Evolutionary conservation across 2,329 filamentous ascomycete species (phyloP), one percentile per base, ranked within the genome.

Genomic region (Cytospora piceae): DNA sequence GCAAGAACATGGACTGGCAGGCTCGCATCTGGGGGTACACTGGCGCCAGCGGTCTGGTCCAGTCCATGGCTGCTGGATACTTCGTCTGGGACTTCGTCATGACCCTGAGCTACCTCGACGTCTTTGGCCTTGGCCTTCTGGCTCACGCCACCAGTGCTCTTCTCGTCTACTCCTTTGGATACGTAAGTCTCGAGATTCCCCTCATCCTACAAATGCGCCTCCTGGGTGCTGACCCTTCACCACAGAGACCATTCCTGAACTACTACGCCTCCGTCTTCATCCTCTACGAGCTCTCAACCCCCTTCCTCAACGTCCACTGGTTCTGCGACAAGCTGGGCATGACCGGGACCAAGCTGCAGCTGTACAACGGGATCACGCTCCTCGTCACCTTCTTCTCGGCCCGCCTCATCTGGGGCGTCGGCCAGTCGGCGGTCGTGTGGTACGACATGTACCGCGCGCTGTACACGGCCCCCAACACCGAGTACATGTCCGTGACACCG

Each of bases 221-320:
- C 20, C 49, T 27, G 5, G 39, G 4, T 24, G 27, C 63, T 60
- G 42, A 67, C 59, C 32, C 11, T 42, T 17, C 22, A n/a, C 14
- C 14, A 0, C 74, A 95, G 92, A 85, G 91, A 67, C 92, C 92
- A 2, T 94, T 94, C 73, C 83, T 94, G 70, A 94, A 94, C 80
- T 94, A 89, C 80, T 96, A 95, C 77, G 90, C 86, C 64, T 85
- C 85, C 64, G 87, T 87, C 67, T 96, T 96, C 77, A 92, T 96
- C 72, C 88, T 95, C 66, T 96, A 93, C 85, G 92, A 96, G 77
- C 85, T 96, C 49, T 94, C 91, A 31, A 91, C 90, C 5, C 91
- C 92, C 9, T 94, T 95, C 77, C 83, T 95, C 65, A 96, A 96
- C 75, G 85, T 94, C 74, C 92, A 96, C 81, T 96, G 92, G 92